Base-by-base conservation (phyloP, 2,329 filamentous ascomycete genomes). In the Ophiostoma novo-ulmi region DNA sequence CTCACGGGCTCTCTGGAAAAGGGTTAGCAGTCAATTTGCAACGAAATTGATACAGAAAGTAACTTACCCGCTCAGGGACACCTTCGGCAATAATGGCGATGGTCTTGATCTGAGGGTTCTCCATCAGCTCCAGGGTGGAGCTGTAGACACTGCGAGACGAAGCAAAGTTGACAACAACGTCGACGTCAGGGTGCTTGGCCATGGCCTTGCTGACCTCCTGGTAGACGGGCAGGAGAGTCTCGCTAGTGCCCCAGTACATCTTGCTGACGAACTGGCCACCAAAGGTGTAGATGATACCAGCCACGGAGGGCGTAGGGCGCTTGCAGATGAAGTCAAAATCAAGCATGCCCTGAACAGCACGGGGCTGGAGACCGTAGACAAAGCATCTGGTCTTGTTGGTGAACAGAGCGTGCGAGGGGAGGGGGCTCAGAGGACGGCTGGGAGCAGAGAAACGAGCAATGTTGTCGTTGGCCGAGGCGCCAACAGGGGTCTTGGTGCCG, bases 301-400 rank as follows among this genome's bases (percentile, higher is more conserved):
- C 95, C 72, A 99, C 95, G 72, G 95, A 99, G 75, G 95, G 95
- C 73, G 92, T 96, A 80, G 89, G 88, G 79, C 95, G 92, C 89
- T 98, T 98, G 93, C 95, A 99, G 85, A 99, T 99, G 88, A 98
- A 99, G 87, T 99, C 95, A 82, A 99, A 99, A 83, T 99, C 95
- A 81, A 99, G 91, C 91, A 94, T 94, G 81, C 91, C 91, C 85
- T 94, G 91, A 76, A 94, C 91, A 77, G 92, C 91, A 82, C 94
- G 90, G 79, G 95, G 94, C 85, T 99, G 95, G 80, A 99, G 92
- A 82, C 95, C 95, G 85, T 99, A 99, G 83, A 99, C 95, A 81
- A 99, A 97, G 87, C 95, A 98, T 94, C 95, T 88, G 81, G 95
- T 98, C 92, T 98, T 99, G 84, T 94, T 89, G 87, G 95, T 95